Base-by-base conservation (phyloP, 2,329 filamentous ascomycete species). In the Scytalidium lignicola region DNA sequence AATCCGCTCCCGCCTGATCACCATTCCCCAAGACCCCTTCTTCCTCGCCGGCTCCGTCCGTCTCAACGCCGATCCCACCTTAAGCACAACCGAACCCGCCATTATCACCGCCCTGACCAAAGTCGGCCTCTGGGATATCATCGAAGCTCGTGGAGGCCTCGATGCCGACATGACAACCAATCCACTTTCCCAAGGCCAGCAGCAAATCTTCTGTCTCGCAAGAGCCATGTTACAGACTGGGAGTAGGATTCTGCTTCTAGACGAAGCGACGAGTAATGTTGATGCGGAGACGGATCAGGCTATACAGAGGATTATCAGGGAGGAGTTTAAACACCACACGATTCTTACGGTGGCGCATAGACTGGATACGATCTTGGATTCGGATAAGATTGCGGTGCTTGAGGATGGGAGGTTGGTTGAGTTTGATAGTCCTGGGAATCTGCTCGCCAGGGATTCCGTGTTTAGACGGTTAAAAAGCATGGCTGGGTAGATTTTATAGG, bases 331-430 rank as follows among this genome's bases (percentile, higher is more conserved):
- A 3, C 68, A 68, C 2, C 74, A 75, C 55, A 83, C 80, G 2
- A 70, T 83, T 40, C 57, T 64, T 48, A 49, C 57, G 13, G 54
- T 63, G 3, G 60, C 56, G 10, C 61, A 64, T 50, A 51, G 56
- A 19, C 43, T 64, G 7, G 40, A 59, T 21, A 73, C 69, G 0
- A 72, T 74, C 42, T 59, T 68, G 13, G 66, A 72, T 51, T 74
- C 69, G 57, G 73, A 75, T 53, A 64, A 59, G 19, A 64, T 76
- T 47, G 65, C 67, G 7, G 69, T 75, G 6, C 67, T 76, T 66
- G 67, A 73, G 37, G 50, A 50, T 22, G 56, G 56, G 15, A 72
- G 79, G 54, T 83, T 96, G 19, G 78, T 91, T 9, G 91, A 97
- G 70, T 96, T 80, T 63, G 92, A 83, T 15, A n/a, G n/a, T n/a